Conservation (phyloP, 768 basidiomycete genomes). For the Guyanaporus albipodus region DNA sequence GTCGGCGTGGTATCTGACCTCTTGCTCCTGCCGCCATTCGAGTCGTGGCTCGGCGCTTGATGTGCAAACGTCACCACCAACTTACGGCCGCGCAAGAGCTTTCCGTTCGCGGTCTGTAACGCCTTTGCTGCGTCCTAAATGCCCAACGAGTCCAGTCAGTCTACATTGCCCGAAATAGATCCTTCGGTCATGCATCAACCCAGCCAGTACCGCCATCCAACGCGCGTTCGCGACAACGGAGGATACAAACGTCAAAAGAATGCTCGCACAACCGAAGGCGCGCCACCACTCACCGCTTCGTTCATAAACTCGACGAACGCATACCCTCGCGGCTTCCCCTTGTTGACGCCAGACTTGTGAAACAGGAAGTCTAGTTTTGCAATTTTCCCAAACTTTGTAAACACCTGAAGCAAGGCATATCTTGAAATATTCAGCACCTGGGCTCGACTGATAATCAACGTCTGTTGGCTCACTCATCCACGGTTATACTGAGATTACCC, state of each 20-base stretch:
- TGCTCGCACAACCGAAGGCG: constrained; percentile 17
- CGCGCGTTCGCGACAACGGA: constrained; percentile 18
- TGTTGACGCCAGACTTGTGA: constrained; percentile 85
- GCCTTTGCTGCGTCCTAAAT: constrained; percentile 85
- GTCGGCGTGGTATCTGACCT: constrained; percentile 71
- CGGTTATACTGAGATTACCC: constrained; percentile 81
- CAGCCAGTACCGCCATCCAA: constrained; percentile 17
- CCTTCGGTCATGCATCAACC: constrained; percentile 22
- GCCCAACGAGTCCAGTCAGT: constrained; percentile 21
- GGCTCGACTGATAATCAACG: neutral
- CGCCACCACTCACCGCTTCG: constrained; percentile 62
- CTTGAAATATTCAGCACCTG: constrained; percentile 38
- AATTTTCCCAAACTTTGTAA: constrained; percentile 89
- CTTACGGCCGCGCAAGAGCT: constrained; percentile 81
- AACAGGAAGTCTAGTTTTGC: constrained; percentile 93
- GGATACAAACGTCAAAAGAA: constrained; percentile 26
- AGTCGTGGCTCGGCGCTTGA: constrained; percentile 56
- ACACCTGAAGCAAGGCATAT: constrained; percentile 84
- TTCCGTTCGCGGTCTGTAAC: constrained; percentile 66
- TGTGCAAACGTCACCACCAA: constrained; percentile 90
- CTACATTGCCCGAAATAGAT: constrained; percentile 1
- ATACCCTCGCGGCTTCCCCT: constrained; percentile 93
- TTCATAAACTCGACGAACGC: constrained; percentile 86
- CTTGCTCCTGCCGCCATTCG: constrained; percentile 33
- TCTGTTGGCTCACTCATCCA: constrained; percentile 67